Conservation (phyloP, 2,329 filamentous ascomycete genomes). For the Botrytis deweyae region DNA sequence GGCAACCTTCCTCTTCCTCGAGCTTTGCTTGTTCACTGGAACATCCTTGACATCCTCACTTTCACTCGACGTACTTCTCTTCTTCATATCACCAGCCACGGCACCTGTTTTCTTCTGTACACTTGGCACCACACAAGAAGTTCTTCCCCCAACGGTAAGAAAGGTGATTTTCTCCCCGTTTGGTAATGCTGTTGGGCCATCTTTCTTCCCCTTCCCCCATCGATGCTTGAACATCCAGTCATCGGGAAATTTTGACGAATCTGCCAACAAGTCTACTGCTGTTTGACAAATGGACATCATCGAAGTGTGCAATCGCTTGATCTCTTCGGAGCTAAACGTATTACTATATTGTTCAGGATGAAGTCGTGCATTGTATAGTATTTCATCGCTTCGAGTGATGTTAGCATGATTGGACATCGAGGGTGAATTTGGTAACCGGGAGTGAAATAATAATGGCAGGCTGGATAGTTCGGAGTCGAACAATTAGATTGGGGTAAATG, state of each 20-base stretch:
- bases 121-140: constrained; percentile 82
- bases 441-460: not conserved
- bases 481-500: not conserved
- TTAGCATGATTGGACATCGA: not conserved
- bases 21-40: not conserved
- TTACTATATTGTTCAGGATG: constrained; percentile 94
- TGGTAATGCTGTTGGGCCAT: constrained; percentile 64
- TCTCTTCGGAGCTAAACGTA: constrained; percentile 70
- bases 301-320: constrained; percentile 67
- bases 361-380: constrained; percentile 82
- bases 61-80: constrained; percentile 44
- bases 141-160: constrained; percentile 85
- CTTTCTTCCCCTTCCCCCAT: constrained; percentile 87
- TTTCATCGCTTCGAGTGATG: constrained; percentile 63
- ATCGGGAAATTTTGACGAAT: constrained; percentile 80
- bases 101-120: constrained; percentile 72
- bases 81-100: constrained; percentile 35
- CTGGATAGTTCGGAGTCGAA: not conserved
- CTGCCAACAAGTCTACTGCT: constrained; percentile 74
- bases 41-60: constrained; percentile 34
- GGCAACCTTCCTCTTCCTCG: constrained; percentile 19
- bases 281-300: constrained; percentile 78
- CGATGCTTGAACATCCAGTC: constrained; percentile 87
- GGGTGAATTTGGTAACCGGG: too few relatives aligned
- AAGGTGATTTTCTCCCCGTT: constrained; percentile 84